A percentile compares a stretch with the other conserved stretches of the same genome.
phyloP scores from a whole-genome alignment of 2,329 filamentous ascomycete genomes.

The Colletotrichum orbiculare region DNA sequence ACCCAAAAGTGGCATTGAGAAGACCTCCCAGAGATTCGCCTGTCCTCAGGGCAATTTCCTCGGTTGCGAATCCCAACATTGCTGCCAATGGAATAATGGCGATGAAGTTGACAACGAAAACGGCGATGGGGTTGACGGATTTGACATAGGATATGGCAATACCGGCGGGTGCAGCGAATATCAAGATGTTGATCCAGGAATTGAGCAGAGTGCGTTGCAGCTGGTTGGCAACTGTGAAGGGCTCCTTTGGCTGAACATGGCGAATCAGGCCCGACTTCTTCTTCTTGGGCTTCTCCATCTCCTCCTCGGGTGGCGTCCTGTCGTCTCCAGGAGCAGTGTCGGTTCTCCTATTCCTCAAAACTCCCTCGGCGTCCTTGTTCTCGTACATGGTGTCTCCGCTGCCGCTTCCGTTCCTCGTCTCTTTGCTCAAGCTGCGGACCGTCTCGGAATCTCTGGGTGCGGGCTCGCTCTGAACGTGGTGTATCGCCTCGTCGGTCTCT shows the following conservation, averaged over 20 bases:
- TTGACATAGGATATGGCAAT: slow-evolving; percentile 77
- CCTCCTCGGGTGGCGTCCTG: slow-evolving; percentile 37
- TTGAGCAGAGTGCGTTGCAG: slow-evolving; percentile 79
- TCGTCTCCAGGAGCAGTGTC: slow-evolving; percentile 41
- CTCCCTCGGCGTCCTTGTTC: slow-evolving; percentile 40
- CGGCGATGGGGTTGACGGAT: slow-evolving; percentile 65
- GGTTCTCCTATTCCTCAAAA: slow-evolving; percentile 46
- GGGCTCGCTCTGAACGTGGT: slow-evolving; percentile 50
- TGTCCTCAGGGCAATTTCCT: slow-evolving; percentile 84
- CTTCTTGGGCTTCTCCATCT: slow-evolving; percentile 54
- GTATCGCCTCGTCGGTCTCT: slow-evolving; percentile 46
- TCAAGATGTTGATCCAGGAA: slow-evolving; percentile 87
- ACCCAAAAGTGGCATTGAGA: slow-evolving; percentile 88
- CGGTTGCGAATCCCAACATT: slow-evolving; percentile 87
- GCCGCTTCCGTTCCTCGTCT: slow-evolving; percentile 31
- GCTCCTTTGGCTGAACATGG: slow-evolving; percentile 59
- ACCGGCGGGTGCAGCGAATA: slow-evolving; percentile 82
- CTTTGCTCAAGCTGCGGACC: slow-evolving; percentile 37
- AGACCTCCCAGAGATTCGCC: slow-evolving; percentile 90
- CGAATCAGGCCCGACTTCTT: slow-evolving; percentile 55
- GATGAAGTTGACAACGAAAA: slow-evolving; percentile 93
- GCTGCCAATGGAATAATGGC: slow-evolving; percentile 91
- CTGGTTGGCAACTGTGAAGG: slow-evolving; percentile 73
- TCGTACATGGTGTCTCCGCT: slow-evolving; percentile 38
- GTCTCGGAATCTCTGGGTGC: slow-evolving; percentile 41